Percentiles rank a stretch among this genome's conserved stretches.
Evolutionary conservation across 768 basidiomycete species (phyloP).

Genomic region (Ramaria rubella): DNA sequence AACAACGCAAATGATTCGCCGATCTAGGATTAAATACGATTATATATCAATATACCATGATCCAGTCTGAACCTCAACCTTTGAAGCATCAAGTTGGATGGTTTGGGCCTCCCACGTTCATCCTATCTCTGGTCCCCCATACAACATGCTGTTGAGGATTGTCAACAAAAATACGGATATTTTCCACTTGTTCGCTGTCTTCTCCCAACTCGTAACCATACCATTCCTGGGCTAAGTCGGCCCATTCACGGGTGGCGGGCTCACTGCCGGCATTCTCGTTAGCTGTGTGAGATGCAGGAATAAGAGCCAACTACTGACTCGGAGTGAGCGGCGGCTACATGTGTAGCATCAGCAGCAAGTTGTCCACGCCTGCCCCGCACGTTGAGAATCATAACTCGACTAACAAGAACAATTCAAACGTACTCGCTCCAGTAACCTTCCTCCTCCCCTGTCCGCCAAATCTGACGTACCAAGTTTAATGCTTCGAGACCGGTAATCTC

Average conservation of each 20-base stretch:
- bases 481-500: slow-evolving; percentile 45
- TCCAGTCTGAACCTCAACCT: too few species aligned
- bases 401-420: neutral
- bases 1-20: too few species aligned
- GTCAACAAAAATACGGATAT: slow-evolving; percentile 30
- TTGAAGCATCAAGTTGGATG: too few species aligned
- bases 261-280: slow-evolving; percentile 29
- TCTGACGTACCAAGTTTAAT: slow-evolving; percentile 38
- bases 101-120: slow-evolving; percentile 8
- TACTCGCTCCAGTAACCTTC: slow-evolving; percentile 62
- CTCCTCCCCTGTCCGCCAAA: slow-evolving; percentile 52
- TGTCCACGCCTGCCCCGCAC: slow-evolving; percentile 34
- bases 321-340: slow-evolving; percentile 54
- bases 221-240: slow-evolving; percentile 43
- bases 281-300: neutral
- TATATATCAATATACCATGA: too few species aligned
- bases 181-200: slow-evolving; percentile 43
- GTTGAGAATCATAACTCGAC: neutral
- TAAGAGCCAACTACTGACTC: slow-evolving; percentile 40
- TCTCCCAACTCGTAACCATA: slow-evolving; percentile 49
- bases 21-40: too few species aligned
- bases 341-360: slow-evolving; percentile 54
- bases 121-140: slow-evolving; percentile 39
- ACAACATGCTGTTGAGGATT: slow-evolving; percentile 39
- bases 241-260: slow-evolving; percentile 44